These are phyloP conservation scores for Artomyces pyxidatus DNA, from an alignment of 768 basidiomycete genomes.

Conservation along the genomic window DNA sequence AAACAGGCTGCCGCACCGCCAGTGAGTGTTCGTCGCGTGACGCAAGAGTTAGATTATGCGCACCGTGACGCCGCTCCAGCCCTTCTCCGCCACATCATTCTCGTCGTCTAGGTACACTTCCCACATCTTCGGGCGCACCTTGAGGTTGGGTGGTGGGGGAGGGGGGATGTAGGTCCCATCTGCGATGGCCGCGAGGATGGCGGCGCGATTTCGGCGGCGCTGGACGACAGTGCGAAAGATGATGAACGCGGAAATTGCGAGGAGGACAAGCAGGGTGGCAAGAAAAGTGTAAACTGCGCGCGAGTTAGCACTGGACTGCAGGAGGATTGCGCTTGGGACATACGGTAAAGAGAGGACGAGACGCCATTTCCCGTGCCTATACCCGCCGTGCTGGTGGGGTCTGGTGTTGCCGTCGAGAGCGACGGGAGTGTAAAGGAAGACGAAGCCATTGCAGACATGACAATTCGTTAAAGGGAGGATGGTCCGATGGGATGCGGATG, in stretches of 20 bases:
- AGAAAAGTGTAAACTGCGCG: constrained; percentile 1
- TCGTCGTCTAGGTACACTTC: neutral
- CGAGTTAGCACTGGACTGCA: neutral
- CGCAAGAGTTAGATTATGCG: neutral
- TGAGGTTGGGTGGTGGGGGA: neutral
- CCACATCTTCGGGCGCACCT: constrained; percentile 4
- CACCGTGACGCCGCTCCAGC: constrained; percentile 5
- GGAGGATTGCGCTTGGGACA: neutral
- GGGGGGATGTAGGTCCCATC: neutral
- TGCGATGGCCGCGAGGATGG: neutral
- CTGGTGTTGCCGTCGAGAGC: neutral
- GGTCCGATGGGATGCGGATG: no score
- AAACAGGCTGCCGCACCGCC: neutral
- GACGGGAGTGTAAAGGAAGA: neutral
- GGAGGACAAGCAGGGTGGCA: neutral
- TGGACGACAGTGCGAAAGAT: constrained; percentile 5
- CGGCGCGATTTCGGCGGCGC: constrained; percentile 4
- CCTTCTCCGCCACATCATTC: neutral
- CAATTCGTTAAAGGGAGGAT: no score
- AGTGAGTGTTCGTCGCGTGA: neutral
- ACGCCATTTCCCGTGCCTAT: neutral
- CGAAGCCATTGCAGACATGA: no score
- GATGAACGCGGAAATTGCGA: neutral
- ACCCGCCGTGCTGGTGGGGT: neutral
- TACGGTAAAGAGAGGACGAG: constrained; percentile 1